phyloP scores from a whole-genome alignment of 1,284 basidiomycete genomes.

The Cerrena zonata region DNA sequence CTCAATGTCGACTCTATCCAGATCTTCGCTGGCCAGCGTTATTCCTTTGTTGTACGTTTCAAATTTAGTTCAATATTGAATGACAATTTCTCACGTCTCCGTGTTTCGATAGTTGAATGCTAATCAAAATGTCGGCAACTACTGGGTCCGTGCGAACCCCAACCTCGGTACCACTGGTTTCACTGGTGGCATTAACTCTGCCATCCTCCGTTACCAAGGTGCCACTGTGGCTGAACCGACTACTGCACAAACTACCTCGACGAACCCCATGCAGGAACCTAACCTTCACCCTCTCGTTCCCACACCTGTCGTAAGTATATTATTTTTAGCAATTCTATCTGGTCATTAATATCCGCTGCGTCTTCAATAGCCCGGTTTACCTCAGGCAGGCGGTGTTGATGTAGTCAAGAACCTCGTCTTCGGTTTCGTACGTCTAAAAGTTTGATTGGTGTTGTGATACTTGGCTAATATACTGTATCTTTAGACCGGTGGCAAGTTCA shows the following conservation, averaged over 20 bases:
- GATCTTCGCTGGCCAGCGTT: constrained; percentile 35
- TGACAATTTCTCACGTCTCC: neutral
- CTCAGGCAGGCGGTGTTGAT: constrained; percentile 22
- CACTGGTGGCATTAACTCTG: constrained; percentile 32
- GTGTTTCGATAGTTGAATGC: constrained; percentile 21
- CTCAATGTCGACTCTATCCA: constrained; percentile 27
- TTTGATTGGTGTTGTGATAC: neutral
- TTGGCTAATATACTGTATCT: neutral
- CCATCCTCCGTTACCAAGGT: constrained; percentile 22
- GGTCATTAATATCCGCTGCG: constrained; percentile 3
- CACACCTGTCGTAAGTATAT: constrained; percentile 10
- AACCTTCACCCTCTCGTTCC: constrained; percentile 18
- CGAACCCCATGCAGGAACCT: constrained; percentile 22
- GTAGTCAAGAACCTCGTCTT: constrained; percentile 19
- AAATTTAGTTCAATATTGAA: neutral
- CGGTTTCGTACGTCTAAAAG: constrained; percentile 12
- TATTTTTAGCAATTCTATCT: neutral
- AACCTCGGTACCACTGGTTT: constrained; percentile 25
- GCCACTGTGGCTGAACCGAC: constrained; percentile 40
- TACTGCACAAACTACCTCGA: constrained; percentile 24
- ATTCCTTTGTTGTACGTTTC: constrained; percentile 30
- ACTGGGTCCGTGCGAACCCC: constrained; percentile 39
- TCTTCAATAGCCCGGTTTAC: constrained; percentile 20
- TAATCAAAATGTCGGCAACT: constrained; percentile 30
- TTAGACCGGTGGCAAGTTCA: neutral